Evolutionary conservation across 805 yeast species (phyloP).

Genomic region (Yarrowia bubula): DNA sequence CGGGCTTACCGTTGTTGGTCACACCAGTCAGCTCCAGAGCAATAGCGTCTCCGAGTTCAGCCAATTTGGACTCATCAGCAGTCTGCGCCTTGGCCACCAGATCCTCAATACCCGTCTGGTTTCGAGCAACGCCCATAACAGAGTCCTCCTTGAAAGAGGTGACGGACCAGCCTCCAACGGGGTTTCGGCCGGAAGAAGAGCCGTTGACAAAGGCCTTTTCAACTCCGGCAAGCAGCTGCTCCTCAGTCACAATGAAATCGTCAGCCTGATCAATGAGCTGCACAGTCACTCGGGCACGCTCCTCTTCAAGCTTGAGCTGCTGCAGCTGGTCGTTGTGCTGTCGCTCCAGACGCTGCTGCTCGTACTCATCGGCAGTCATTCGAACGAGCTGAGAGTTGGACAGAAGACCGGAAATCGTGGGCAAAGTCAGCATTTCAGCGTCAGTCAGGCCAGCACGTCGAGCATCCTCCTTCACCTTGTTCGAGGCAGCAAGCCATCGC

Average conservation of each 20-base stretch:
- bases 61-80: conserved; percentile 19
- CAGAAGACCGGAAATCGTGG: conserved; percentile 61
- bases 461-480: conserved; percentile 36
- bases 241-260: conserved; percentile 70
- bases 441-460: conserved; percentile 37
- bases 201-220: conserved; percentile 49
- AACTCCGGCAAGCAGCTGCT: conserved; percentile 56
- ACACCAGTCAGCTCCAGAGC: conserved; percentile 32
- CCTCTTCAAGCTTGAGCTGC: conserved; percentile 53
- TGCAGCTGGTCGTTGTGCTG: conserved; percentile 60
- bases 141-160: conserved; percentile 23
- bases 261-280: conserved; percentile 70
- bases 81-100: not conserved
- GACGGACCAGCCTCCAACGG: conserved; percentile 17
- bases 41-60: conserved; percentile 27
- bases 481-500: not conserved
- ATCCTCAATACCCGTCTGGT: conserved; percentile 7
- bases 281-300: conserved; percentile 56
- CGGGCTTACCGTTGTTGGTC: conserved; percentile 35
- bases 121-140: conserved; percentile 17
- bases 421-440: conserved; percentile 66
- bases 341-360: conserved; percentile 57
- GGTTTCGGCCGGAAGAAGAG: conserved; percentile 13
- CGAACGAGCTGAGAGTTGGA: conserved; percentile 65
- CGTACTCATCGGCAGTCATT: conserved; percentile 69